Evolutionary conservation across 805 yeast species (phyloP).

Genomic region (Limtongozyma cylindracea): DNA sequence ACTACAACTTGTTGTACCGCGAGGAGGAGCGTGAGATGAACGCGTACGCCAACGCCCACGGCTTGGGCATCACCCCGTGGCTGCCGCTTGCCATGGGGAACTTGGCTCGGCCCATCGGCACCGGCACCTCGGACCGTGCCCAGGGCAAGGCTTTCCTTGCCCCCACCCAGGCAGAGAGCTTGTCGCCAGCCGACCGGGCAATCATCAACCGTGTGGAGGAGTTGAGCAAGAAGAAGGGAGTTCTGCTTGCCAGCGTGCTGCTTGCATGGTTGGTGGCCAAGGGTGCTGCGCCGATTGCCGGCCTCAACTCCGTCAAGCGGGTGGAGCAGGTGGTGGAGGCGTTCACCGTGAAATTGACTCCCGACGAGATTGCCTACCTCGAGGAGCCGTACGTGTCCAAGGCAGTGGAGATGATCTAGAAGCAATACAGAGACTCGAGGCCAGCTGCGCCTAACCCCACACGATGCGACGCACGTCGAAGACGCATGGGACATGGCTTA

Average conservation of each 20-base stretch:
- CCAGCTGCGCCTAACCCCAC: no score
- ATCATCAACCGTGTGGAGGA: constrained; percentile 26
- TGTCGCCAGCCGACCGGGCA: constrained; percentile 3
- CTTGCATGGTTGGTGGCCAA: constrained; percentile 27
- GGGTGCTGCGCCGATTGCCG: constrained; percentile 28
- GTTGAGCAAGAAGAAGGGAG: constrained; percentile 17
- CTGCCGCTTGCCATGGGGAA: constrained; percentile 31
- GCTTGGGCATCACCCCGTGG: constrained; percentile 36
- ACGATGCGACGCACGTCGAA: no score
- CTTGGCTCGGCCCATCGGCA: constrained; percentile 8
- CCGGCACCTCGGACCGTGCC: neutral
- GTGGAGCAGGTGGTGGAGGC: constrained; percentile 27
- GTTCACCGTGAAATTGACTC: constrained; percentile 11
- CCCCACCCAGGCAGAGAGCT: no score
- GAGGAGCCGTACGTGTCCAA: constrained; percentile 16
- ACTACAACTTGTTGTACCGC: constrained; percentile 26
- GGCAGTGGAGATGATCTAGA: no score
- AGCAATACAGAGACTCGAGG: no score
- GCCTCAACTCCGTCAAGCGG: constrained; percentile 19
- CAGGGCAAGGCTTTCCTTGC: no score
- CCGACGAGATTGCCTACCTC: constrained; percentile 9
- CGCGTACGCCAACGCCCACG: constrained; percentile 19
- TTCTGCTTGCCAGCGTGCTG: constrained; percentile 26
- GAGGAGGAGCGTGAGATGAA: constrained; percentile 43
- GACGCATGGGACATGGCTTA: no score